Evolutionary conservation across 257 asterid species (phyloP).

Genomic region (Solanum dulcamara): DNA sequence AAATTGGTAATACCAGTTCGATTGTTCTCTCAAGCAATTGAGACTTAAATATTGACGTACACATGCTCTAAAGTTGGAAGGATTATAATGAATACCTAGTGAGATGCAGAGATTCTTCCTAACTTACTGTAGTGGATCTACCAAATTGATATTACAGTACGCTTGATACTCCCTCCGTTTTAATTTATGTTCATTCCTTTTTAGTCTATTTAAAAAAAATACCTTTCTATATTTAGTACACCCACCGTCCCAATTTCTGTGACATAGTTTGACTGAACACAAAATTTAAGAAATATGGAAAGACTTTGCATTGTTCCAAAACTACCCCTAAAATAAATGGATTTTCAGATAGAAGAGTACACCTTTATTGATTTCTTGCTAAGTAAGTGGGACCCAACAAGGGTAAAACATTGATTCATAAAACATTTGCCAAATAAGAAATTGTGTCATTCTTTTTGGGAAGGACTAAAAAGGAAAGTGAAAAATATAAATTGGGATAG

Average conservation of each 20-base stretch:
- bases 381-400: not conserved
- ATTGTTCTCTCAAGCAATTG: not conserved
- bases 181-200: not conserved
- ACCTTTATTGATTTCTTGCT: not conserved
- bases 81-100: not conserved
- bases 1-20: not conserved
- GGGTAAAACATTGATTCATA: not conserved
- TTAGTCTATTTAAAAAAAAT: not conserved
- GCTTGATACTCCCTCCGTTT: not conserved
- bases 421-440: not conserved
- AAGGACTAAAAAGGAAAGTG: not conserved
- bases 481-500: not conserved
- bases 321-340: not conserved
- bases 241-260: not conserved
- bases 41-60: not conserved
- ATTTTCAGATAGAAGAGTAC: not conserved
- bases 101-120: not conserved
- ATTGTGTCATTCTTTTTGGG: not conserved
- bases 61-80: not conserved
- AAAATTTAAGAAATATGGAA: not conserved
- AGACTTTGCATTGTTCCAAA: not conserved
- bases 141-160: not conserved
- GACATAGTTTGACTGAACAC: not conserved
- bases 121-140: not conserved
- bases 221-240: not conserved